Percentiles rank a stretch among this genome's conserved stretches.
Conservation (phyloP, 2,329 filamentous ascomycete species). For the Cladosporium sphaerospermum region DNA sequence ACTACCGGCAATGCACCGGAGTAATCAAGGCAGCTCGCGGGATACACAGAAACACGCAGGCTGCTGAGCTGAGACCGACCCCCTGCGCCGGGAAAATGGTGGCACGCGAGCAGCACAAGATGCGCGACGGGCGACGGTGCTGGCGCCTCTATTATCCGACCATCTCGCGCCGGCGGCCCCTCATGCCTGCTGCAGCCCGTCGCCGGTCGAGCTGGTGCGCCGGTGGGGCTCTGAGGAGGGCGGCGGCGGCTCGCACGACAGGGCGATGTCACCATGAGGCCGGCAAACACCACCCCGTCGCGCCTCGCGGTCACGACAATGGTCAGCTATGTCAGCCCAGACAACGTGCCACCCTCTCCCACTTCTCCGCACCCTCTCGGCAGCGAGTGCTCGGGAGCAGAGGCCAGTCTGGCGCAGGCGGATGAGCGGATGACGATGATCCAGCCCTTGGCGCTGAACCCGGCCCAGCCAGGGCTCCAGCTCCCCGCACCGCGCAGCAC, state of each 20-base stretch:
- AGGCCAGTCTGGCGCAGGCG: not conserved
- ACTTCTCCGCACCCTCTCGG: constrained; percentile 10
- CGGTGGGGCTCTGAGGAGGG: not conserved
- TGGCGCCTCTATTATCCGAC: no score
- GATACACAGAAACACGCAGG: no score
- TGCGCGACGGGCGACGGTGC: no score
- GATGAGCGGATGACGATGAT: constrained; percentile 10
- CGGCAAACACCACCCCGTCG: no score
- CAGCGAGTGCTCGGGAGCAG: not conserved
- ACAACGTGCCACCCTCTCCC: not conserved
- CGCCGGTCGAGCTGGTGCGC: not conserved
- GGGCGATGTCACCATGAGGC: no score
- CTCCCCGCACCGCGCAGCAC: constrained; percentile 3
- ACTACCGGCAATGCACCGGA: no score
- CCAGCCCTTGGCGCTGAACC: constrained; percentile 1
- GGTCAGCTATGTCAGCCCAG: constrained; percentile 9
- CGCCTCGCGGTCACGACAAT: not conserved
- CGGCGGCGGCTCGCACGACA: not conserved
- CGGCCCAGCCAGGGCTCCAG: not conserved
- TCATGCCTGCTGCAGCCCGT: no score
- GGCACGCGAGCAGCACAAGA: no score
- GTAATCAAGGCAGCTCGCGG: no score
- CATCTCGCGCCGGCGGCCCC: no score
- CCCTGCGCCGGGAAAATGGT: no score
- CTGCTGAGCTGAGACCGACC: no score